These are phyloP conservation scores for Penicillium longicatenatum DNA, from an alignment of 495 filamentous ascomycete genomes.

Conservation along the genomic window DNA sequence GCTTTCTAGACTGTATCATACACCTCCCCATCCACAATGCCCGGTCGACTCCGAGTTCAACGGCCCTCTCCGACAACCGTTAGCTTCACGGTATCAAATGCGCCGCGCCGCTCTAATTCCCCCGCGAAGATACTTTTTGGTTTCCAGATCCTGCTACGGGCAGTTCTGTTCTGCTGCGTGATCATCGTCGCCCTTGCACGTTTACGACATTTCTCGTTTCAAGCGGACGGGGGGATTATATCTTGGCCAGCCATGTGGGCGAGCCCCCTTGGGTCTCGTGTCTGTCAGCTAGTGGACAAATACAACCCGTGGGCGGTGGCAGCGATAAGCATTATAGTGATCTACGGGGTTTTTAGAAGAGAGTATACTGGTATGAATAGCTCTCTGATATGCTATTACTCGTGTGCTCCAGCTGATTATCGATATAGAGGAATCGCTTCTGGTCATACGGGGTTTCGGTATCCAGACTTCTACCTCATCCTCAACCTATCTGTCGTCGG, in stretches of 20 bases:
- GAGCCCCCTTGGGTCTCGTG: slow-evolving; percentile 27
- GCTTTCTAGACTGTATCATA: neutral
- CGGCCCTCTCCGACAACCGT: slow-evolving; percentile 85
- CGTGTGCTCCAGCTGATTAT: slow-evolving; percentile 25
- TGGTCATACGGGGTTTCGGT: slow-evolving; percentile 86
- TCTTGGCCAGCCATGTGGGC: slow-evolving; percentile 39
- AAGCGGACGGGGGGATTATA: slow-evolving; percentile 24
- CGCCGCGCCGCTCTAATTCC: slow-evolving; percentile 55
- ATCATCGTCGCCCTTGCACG: slow-evolving; percentile 45
- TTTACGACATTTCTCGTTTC: slow-evolving; percentile 30
- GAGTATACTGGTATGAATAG: slow-evolving; percentile 48
- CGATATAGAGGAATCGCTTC: slow-evolving; percentile 72
- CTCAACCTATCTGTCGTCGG: slow-evolving; percentile 60
- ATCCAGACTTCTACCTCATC: slow-evolving; percentile 82
- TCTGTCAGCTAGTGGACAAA: slow-evolving; percentile 38
- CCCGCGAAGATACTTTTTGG: slow-evolving; percentile 56
- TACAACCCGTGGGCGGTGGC: slow-evolving; percentile 36
- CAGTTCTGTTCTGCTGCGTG: slow-evolving; percentile 43
- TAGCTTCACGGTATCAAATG: slow-evolving; percentile 82
- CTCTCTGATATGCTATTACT: neutral
- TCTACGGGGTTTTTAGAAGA: slow-evolving; percentile 52
- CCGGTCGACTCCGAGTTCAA: slow-evolving; percentile 60
- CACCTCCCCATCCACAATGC: slow-evolving; percentile 30
- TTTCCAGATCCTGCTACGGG: slow-evolving; percentile 51
- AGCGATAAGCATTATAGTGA: slow-evolving; percentile 31